These are phyloP conservation scores for Trichosporon coremiiforme DNA, from an alignment of 1,284 basidiomycete genomes.

Conservation along the genomic window DNA sequence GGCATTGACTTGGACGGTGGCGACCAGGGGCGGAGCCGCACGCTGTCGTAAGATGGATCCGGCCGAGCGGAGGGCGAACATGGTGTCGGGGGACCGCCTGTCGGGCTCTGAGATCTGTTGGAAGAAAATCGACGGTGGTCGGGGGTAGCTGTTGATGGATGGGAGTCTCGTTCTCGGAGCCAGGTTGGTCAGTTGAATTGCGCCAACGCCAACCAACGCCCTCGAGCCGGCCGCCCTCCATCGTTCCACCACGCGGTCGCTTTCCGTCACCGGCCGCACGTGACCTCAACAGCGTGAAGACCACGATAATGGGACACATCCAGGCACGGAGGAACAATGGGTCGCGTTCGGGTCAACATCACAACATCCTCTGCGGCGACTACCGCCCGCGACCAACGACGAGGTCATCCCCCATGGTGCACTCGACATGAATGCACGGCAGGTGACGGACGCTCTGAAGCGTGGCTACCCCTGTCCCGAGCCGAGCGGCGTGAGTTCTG, in stretches of 20 bases:
- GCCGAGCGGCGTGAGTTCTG: neutral
- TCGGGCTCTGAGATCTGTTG: neutral
- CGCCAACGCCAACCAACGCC: constrained; percentile 7
- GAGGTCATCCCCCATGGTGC: neutral
- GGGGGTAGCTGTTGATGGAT: constrained; percentile 2
- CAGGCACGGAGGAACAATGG: constrained; percentile 10
- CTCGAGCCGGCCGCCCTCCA: neutral
- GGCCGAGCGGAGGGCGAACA: constrained; percentile 18
- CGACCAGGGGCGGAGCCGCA: constrained; percentile 13
- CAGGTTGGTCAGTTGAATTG: constrained; percentile 9
- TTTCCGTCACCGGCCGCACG: neutral
- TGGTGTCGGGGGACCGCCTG: constrained; percentile 5
- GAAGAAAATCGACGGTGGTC: constrained; percentile 1
- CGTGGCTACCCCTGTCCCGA: constrained; percentile 3
- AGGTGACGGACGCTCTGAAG: neutral
- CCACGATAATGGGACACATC: neutral
- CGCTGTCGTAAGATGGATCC: constrained; percentile 17
- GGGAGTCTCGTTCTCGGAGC: neutral
- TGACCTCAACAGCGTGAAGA: neutral
- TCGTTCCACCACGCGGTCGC: constrained; percentile 11
- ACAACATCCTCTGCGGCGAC: neutral
- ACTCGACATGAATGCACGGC: constrained; percentile 6
- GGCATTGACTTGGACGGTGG: constrained; percentile 16
- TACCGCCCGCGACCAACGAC: neutral
- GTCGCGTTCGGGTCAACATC: neutral